Percentiles rank a stretch among this genome's conserved stretches.
These are phyloP conservation scores for Purshia tridentata DNA, from an alignment of 306 rosid species.

Conservation along the genomic window DNA sequence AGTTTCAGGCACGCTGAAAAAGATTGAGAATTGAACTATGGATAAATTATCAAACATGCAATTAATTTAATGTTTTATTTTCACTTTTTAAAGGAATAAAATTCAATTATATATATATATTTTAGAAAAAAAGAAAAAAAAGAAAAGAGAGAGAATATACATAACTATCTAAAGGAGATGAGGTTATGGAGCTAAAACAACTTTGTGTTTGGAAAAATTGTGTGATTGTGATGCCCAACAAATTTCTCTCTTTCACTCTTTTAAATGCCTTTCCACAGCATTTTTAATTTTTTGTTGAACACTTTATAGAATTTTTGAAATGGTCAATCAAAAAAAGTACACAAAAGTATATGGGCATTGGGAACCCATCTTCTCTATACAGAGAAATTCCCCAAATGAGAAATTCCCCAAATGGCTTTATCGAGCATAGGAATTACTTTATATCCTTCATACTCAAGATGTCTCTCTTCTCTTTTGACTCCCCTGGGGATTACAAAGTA, in stretches of 20 bases:
- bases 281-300: conserved; percentile 33
- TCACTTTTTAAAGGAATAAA: too few relatives aligned
- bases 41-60: too few relatives aligned
- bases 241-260: conserved; percentile 42
- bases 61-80: too few relatives aligned
- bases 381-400: conserved; percentile 31
- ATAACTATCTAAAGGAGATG: not conserved
- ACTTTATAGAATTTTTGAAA: conserved; percentile 38
- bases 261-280: conserved; percentile 37
- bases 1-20: too few relatives aligned
- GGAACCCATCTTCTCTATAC: conserved; percentile 19
- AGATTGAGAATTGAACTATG: too few relatives aligned
- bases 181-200: conserved; percentile 4
- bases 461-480: conserved; percentile 70
- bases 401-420: conserved; percentile 46
- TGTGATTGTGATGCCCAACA: conserved; percentile 35
- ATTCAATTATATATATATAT: too few relatives aligned
- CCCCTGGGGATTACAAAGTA: conserved; percentile 28
- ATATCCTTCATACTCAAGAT: conserved; percentile 51
- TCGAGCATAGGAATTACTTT: conserved; percentile 47
- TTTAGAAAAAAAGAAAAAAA: too few relatives aligned
- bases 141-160: too few relatives aligned
- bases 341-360: conserved; percentile 28
- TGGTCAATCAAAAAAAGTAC: conserved; percentile 28
- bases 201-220: conserved; percentile 25